Percentiles rank a stretch among this genome's conserved stretches.
Evolutionary conservation across 2,329 filamentous ascomycete species (phyloP).

Genomic region (Diatrype stigma): DNA sequence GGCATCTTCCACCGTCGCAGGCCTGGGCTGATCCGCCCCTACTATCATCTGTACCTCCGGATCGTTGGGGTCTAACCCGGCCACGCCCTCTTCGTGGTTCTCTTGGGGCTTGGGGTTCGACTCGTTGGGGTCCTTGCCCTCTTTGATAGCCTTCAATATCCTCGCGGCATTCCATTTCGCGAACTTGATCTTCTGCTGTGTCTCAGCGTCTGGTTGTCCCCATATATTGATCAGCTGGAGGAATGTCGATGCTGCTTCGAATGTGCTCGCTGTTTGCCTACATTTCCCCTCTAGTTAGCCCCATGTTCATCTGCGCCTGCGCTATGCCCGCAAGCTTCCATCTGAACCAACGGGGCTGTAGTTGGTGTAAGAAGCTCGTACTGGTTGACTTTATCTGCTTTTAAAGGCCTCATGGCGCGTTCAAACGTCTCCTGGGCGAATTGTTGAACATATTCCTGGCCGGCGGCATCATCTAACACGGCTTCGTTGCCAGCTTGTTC

Average conservation of each 20-base stretch:
- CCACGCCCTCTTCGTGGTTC: conserved; percentile 38
- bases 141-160: conserved; percentile 86
- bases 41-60: conserved; percentile 57
- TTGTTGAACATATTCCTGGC: conserved; percentile 89
- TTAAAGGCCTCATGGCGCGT: conserved; percentile 76
- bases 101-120: conserved; percentile 71
- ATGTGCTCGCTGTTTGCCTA: conserved; percentile 89
- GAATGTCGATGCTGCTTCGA: conserved; percentile 88
- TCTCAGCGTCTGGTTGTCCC: conserved; percentile 70
- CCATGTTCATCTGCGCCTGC: no score
- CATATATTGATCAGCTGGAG: conserved; percentile 85
- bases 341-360: no score
- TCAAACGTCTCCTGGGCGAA: conserved; percentile 88
- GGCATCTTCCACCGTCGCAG: conserved; percentile 50
- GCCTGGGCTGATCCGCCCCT: conserved; percentile 27
- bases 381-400: conserved; percentile 79
- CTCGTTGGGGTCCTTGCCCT: conserved; percentile 86
- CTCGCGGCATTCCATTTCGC: conserved; percentile 93
- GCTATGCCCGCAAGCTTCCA: neutral
- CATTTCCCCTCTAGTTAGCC: no score
- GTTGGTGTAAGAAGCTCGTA: no score
- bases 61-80: conserved; percentile 57
- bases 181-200: conserved; percentile 84
- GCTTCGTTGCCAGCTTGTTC: conserved; percentile 75
- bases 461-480: conserved; percentile 78